Conservation (phyloP, 176 grass and related monocot species). For the Cenchrus americanus region DNA sequence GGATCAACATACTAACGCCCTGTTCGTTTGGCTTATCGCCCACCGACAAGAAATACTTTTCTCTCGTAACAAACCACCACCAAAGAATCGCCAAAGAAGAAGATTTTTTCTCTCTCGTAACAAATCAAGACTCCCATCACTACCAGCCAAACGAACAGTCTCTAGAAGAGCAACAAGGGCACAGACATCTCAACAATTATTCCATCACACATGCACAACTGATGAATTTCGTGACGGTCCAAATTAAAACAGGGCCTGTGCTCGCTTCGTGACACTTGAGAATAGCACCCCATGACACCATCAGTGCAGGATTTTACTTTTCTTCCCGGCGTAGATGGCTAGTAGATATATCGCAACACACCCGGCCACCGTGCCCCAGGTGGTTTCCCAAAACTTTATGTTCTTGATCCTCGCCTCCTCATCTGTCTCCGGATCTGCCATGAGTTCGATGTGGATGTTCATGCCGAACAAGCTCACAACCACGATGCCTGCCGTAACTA, state of each 20-base stretch:
- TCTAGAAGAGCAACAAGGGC: background rate
- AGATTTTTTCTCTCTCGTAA: no score
- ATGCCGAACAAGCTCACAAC: constrained; percentile 80
- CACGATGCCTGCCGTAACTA: constrained; percentile 69
- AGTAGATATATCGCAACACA: constrained; percentile 71
- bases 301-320: constrained; percentile 81
- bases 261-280: background rate
- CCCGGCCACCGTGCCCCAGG: constrained; percentile 63
- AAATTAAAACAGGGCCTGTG: background rate
- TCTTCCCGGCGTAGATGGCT: constrained; percentile 68
- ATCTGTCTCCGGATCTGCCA: constrained; percentile 42
- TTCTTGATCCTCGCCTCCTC: constrained; percentile 52
- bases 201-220: background rate
- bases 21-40: no score
- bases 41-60: no score
- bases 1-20: background rate
- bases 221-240: background rate
- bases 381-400: constrained; percentile 77
- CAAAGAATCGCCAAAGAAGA: no score
- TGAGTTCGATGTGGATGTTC: constrained; percentile 72
- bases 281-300: background rate
- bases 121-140: no score
- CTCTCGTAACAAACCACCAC: no score
- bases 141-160: no score
- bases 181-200: background rate